A percentile compares a stretch with the other conserved stretches of the same genome.
These are phyloP conservation scores for Geotrichum klebahnii DNA, from an alignment of 1,139 yeast genomes.

Conservation along the genomic window DNA sequence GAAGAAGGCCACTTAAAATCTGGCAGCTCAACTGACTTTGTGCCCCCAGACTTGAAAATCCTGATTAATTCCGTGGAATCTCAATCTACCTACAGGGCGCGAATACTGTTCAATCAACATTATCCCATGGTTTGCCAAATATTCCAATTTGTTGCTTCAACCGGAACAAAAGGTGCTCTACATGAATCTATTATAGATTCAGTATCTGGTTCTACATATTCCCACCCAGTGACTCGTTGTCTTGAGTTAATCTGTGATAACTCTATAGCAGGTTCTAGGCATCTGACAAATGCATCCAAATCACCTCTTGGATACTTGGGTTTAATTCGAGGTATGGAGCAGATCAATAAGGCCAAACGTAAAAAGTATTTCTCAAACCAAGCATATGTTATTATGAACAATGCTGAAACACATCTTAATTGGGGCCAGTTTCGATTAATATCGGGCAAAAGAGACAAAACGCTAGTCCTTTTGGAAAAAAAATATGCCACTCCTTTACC, in stretches of 20 bases:
- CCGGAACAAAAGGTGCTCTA: conserved; percentile 51
- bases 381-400: conserved; percentile 39
- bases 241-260: conserved; percentile 44
- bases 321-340: conserved; percentile 63
- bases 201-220: conserved; percentile 54
- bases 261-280: conserved; percentile 39
- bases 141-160: conserved; percentile 45
- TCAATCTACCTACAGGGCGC: conserved; percentile 3
- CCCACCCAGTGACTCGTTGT: conserved; percentile 48
- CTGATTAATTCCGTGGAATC: neutral
- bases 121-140: conserved; percentile 65
- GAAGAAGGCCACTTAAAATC: conserved; percentile 1
- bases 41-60: neutral
- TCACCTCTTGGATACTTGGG: conserved; percentile 40
- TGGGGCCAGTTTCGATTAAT: conserved; percentile 33
- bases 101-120: conserved; percentile 45
- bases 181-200: conserved; percentile 50
- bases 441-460: neutral
- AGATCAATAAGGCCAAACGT: conserved; percentile 67
- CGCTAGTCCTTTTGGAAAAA: neutral
- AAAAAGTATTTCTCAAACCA: conserved; percentile 59
- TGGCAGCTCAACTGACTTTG: neutral
- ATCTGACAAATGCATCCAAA: too few species aligned
- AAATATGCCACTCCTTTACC: neutral
- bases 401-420: conserved; percentile 28